Percentiles rank a stretch among this genome's conserved stretches.
Conservation (phyloP, 208 protist species). For the Sergeia podlipaevii region DNA sequence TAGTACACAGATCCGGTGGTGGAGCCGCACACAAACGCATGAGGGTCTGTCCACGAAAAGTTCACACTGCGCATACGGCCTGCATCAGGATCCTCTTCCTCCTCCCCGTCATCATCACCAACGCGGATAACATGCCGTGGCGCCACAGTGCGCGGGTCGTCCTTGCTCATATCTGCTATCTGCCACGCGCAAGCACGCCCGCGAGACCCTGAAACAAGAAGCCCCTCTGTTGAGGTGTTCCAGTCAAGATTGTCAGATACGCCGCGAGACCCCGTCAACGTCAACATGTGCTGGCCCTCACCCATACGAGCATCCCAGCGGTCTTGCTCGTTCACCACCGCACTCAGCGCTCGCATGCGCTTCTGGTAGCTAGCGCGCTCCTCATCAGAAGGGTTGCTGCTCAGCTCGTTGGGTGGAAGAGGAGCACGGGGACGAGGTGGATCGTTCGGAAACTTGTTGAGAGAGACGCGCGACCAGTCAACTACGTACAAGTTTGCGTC, state of each 20-base stretch:
- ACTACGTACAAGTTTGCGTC: conserved; percentile 85
- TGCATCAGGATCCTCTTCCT: too few relatives aligned
- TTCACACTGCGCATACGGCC: conserved; percentile 49
- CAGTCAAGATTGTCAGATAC: conserved; percentile 72
- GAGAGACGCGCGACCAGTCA: conserved; percentile 85
- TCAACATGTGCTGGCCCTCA: conserved; percentile 82
- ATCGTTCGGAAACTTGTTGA: conserved; percentile 87
- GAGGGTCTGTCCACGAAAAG: conserved; percentile 61
- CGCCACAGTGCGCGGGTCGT: conserved; percentile 44
- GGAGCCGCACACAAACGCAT: conserved; percentile 36
- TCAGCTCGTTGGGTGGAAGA: conserved; percentile 86
- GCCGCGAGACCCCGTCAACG: conserved; percentile 45
- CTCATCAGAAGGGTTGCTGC: conserved; percentile 61
- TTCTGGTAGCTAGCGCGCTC: conserved; percentile 71
- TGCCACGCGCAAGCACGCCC: conserved; percentile 68
- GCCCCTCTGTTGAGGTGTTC: conserved; percentile 58
- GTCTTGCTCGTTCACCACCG: conserved; percentile 73
- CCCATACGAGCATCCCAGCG: conserved; percentile 76
- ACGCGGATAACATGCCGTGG: conserved; percentile 36
- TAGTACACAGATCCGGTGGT: conserved; percentile 46
- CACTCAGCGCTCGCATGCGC: conserved; percentile 71
- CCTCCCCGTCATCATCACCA: conserved; percentile 45
- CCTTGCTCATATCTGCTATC: conserved; percentile 70
- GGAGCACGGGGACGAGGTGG: conserved; percentile 78
- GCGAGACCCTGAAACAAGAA: conserved; percentile 53